These are phyloP conservation scores for Tuber aestivum DNA, from an alignment of 495 filamentous ascomycete genomes.

Conservation along the genomic window DNA sequence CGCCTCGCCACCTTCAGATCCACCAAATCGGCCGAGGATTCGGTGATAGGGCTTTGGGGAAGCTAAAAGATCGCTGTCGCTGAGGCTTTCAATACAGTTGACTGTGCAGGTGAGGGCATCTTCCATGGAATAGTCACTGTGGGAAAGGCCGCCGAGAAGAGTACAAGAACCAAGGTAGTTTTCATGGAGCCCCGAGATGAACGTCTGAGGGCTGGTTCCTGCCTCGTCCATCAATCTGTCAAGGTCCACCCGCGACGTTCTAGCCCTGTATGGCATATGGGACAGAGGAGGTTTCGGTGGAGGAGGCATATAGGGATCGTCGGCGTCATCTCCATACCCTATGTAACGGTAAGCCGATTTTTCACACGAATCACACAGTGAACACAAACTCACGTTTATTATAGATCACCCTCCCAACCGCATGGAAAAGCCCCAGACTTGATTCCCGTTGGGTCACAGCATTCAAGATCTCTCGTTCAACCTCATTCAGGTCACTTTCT, in stretches of 20 bases:
- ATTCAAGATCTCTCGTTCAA: constrained; percentile 63
- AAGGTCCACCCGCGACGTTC: constrained; percentile 60
- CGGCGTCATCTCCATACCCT: constrained; percentile 36
- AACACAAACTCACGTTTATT: constrained; percentile 65
- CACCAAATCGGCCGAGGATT: constrained; percentile 46
- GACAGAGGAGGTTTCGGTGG: constrained; percentile 46
- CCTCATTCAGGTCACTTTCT: constrained; percentile 57
- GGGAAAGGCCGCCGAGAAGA: constrained; percentile 48
- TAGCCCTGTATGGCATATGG: constrained; percentile 48
- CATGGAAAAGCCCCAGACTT: constrained; percentile 88
- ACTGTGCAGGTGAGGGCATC: constrained; percentile 63
- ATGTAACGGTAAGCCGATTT: not conserved
- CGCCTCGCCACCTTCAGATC: constrained; percentile 42
- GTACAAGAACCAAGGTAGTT: constrained; percentile 85
- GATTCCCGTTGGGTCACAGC: constrained; percentile 77
- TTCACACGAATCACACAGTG: not conserved
- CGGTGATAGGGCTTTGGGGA: constrained; percentile 54
- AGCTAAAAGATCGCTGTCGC: constrained; percentile 76
- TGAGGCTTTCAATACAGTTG: constrained; percentile 73
- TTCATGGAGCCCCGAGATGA: constrained; percentile 88
- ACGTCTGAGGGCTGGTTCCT: constrained; percentile 81
- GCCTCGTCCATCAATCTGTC: constrained; percentile 78
- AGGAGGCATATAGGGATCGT: constrained; percentile 31
- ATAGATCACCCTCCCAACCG: constrained; percentile 88
- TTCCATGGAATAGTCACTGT: constrained; percentile 47